Conservation (phyloP, 116 monocot species). For the Zostera marina region DNA sequence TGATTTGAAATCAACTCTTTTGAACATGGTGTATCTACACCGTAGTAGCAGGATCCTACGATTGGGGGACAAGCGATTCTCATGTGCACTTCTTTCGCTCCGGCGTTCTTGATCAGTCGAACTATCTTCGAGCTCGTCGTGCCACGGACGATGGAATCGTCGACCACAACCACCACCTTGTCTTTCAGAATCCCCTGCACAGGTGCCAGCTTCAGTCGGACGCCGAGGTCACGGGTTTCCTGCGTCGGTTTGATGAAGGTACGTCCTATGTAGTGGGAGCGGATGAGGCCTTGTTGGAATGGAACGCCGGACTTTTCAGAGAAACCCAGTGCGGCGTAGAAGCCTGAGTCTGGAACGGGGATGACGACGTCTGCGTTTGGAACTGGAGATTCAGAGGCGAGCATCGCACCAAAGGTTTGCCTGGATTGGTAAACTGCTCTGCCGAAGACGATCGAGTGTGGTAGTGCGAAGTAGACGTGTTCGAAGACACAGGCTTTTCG, state of each 20-base stretch:
- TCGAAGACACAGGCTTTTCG: slow-evolving; percentile 86
- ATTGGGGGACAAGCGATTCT: slow-evolving; percentile 77
- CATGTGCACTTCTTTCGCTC: slow-evolving; percentile 88
- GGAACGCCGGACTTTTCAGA: slow-evolving; percentile 41
- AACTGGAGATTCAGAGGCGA: slow-evolving; percentile 63
- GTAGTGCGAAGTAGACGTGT: slow-evolving; percentile 87
- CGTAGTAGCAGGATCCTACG: slow-evolving; percentile 72
- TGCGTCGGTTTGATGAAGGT: slow-evolving; percentile 86
- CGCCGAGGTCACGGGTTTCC: slow-evolving; percentile 68
- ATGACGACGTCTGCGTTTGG: slow-evolving; percentile 71
- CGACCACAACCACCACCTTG: slow-evolving; percentile 70
- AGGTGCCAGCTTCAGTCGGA: slow-evolving; percentile 75
- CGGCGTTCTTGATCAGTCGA: slow-evolving; percentile 42
- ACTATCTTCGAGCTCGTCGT: slow-evolving; percentile 85
- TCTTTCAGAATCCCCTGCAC: slow-evolving; percentile 52
- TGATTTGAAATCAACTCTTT: slow-evolving; percentile 71
- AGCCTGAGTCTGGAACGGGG: slow-evolving; percentile 89
- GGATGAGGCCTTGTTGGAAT: slow-evolving; percentile 73
- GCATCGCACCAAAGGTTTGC: slow-evolving; percentile 36
- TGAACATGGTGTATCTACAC: slow-evolving; percentile 60
- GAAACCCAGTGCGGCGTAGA: slow-evolving; percentile 75
- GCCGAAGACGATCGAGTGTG: slow-evolving; percentile 72
- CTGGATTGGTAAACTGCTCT: slow-evolving; percentile 37
- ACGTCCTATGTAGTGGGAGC: slow-evolving; percentile 83
- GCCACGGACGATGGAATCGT: slow-evolving; percentile 86